Evolutionary conservation across 2,329 filamentous ascomycete genomes (phyloP), one percentile per base, ranked within the genome.

Genomic region (Macrophomina phaseolina): DNA sequence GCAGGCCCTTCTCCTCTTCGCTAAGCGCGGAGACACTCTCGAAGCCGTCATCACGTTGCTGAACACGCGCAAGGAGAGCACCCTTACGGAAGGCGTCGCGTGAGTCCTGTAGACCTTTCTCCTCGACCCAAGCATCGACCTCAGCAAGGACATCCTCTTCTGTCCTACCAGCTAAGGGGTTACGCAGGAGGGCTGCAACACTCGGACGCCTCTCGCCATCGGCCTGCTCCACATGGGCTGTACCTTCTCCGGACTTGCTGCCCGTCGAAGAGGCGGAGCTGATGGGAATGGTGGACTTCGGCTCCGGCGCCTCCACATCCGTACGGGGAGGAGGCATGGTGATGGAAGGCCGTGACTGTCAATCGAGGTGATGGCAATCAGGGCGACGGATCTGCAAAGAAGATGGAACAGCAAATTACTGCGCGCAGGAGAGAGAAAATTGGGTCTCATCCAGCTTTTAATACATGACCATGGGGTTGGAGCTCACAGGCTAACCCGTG

Each of bases 61-160:
- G 90, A 70, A 90, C 87, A 74, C 92, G 90, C 2, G 91, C 91
- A 23, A 93, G 85, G 12, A 94, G 82, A 4, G 91, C 91, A 36
- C 90, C 91, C 72, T 90, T 90, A 58, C 86, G 83, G 62, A 93
- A 85, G 28, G 71, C 75, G 4, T 83, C 82, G 11, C 84, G 72
- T 23, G 84, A 77, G 28, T 85, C 80, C 42, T 79, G 78, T 3
- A 88, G 76, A 8, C 80, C 81, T 60, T 82, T 81, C n/a, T 83
- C 75, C 3, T 73, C 69, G 51, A 84, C 86, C 73, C 89, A 90
- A 0, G 77, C 73, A 51, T 85, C 81, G 2, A 89, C 87, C 68
- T 87, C 80, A 23, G 77, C 74, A 46, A 89, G 74, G 14, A 90
- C 81, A 63, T 83, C 76, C 0, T 84, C 79, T 34, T 82, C 81